Conservation (phyloP, 108 stramenopile species). For the Poteriospumella lacustris region DNA sequence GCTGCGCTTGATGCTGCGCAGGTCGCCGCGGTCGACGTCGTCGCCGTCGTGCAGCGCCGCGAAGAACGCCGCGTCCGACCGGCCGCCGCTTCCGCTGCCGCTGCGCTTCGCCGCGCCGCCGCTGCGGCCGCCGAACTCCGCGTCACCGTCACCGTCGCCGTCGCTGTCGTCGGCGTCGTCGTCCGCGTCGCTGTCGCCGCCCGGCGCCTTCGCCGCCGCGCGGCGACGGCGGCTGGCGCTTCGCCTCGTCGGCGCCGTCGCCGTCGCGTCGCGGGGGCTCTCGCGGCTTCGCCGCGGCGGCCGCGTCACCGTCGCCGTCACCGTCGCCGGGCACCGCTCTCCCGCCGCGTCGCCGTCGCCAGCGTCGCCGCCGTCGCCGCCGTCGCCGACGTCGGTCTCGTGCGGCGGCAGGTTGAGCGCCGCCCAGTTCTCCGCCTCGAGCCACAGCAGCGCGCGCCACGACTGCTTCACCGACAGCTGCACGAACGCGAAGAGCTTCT, state of each 20-base stretch:
- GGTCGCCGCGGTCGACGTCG: not conserved
- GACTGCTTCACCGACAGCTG: conserved; percentile 40
- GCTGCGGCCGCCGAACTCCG: not conserved
- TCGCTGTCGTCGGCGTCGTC: conserved; percentile 28
- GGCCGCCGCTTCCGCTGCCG: not conserved
- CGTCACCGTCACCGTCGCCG: conserved; percentile 17
- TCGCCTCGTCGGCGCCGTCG: not conserved
- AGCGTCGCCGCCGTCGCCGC: conserved; percentile 39
- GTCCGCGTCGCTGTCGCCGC: conserved; percentile 25
- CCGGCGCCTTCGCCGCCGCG: not conserved
- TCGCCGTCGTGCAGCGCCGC: not conserved
- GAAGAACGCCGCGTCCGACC: not conserved
- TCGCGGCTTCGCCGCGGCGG: not conserved
- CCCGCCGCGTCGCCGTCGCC: conserved; percentile 32
- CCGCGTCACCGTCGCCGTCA: conserved; percentile 38
- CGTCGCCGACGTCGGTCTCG: conserved; percentile 56
- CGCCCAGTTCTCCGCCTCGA: conserved; percentile 82
- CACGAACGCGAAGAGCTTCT: conserved; percentile 39
- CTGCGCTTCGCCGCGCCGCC: too few relatives aligned
- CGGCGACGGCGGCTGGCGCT: too few relatives aligned
- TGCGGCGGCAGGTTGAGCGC: conserved; percentile 50
- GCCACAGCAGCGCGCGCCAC: conserved; percentile 68
- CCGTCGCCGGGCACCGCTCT: conserved; percentile 20
- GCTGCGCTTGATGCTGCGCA: conserved; percentile 35
- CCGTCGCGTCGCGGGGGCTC: not conserved